Percentiles rank a stretch among this genome's conserved stretches.
These are phyloP conservation scores for Lumnitzera racemosa DNA, from an alignment of 345 rosid genomes.

Conservation along the genomic window DNA sequence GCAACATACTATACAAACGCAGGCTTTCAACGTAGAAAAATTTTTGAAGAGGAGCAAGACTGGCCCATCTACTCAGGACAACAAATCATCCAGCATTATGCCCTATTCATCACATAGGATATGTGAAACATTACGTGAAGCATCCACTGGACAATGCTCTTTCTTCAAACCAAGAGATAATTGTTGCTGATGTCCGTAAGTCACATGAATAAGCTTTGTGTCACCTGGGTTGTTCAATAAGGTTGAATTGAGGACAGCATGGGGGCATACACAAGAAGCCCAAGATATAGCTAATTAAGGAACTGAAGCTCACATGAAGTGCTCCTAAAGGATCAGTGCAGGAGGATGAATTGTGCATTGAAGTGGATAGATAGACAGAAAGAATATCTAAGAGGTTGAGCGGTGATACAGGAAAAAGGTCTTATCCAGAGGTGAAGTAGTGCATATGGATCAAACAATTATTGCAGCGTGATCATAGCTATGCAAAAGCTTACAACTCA, in stretches of 20 bases:
- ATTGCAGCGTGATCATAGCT: constrained; percentile 49
- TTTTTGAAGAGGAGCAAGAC: constrained; percentile 64
- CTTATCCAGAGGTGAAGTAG: constrained; percentile 22
- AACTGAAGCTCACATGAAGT: constrained; percentile 52
- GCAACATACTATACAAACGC: constrained; percentile 56
- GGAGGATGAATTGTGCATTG: constrained; percentile 38
- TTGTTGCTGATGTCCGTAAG: constrained; percentile 49
- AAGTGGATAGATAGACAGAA: constrained; percentile 42
- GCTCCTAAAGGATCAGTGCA: constrained; percentile 21
- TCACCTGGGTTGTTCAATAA: constrained; percentile 35
- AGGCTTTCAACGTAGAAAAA: constrained; percentile 84
- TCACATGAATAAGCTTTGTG: constrained; percentile 73
- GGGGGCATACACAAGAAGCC: constrained; percentile 81
- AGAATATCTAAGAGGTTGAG: constrained; percentile 23
- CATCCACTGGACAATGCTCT: constrained; percentile 49
- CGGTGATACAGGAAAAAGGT: constrained; percentile 15
- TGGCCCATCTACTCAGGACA: constrained; percentile 21
- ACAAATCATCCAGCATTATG: constrained; percentile 19
- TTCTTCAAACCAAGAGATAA: constrained; percentile 35
- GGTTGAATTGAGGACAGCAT: constrained; percentile 33
- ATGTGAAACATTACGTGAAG: constrained; percentile 26
- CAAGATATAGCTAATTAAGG: constrained; percentile 52
- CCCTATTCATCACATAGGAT: constrained; percentile 13
- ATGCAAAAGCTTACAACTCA: too few species aligned
- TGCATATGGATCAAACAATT: constrained; percentile 45